Base-by-base conservation (phyloP, 2,329 filamentous ascomycete species). In the Alternaria metachromatica region DNA sequence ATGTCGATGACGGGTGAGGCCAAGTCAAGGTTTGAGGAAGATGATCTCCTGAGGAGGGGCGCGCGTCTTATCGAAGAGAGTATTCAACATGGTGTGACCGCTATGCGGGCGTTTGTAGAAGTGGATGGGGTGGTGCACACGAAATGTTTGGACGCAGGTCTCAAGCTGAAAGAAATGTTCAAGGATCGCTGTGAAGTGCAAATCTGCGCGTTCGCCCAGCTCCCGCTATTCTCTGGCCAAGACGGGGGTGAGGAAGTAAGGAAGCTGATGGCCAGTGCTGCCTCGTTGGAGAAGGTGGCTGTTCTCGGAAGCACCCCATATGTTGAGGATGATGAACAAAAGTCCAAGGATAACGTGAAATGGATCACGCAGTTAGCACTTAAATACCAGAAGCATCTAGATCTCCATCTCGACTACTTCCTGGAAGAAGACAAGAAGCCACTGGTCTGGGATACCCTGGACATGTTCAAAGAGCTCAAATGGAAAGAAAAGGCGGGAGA, bases 401-500 rank as follows among this genome's bases (percentile, higher is more conserved):
- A 93, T 71, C 88, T 92, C 49, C 91, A 93, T 73, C 82, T 93
- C 6, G 91, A 93, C 76, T 92, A 93, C 75, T 88, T 89, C 60
- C 80, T 92, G 3, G 84, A 89, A 55, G 63, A 78, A 3, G 69
- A 73, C 2, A 83, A 78, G 49, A 82, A 85, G 54, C 80, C 87
- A 0, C 78, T 89, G 58, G 78, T 89, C 0, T 87, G 85, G 80
- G 79, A 84, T 45, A 86, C 89, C 1, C 60, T 92, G 21, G 72
- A 84, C 1, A 76, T 81, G 1, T 80, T 92, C 12, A 82, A 84
- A 60, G 75, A 79, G 12, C 76, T 81, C 25, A 63, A 79, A 3
- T 92, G 90, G 90, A 72, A 55, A 68, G 60, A 66, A 59, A 66
- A 64, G 43, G 26, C 73, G 62, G 54, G 51, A n/a, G 58, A 75